Base-by-base conservation (phyloP, 1,284 basidiomycete genomes). In the Leccinum griseonigrum region DNA sequence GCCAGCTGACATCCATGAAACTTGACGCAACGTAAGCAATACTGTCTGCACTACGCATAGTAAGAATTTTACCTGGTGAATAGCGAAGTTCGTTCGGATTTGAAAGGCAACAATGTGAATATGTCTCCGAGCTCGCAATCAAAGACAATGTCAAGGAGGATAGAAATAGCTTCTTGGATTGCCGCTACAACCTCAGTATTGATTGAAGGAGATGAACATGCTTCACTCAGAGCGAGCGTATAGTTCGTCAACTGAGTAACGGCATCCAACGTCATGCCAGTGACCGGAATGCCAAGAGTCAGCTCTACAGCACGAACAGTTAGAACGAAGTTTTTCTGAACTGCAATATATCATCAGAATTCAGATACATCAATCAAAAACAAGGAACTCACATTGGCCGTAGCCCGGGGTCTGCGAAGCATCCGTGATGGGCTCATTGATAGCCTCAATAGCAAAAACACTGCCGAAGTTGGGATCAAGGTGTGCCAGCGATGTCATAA, bases 1-100 rank as follows among this genome's bases (percentile, higher is more conserved):
- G 91, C 90, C 90, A 92, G 65, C 82, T 84, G 57, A 87, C 69
- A 67, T 92, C 89, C 88, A 91, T 91, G 72, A 91, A 90, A 64
- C 89, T 92, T 51, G 4, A 11, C 1, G 7, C 3, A 6, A 22
- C n/a, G 26, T 71, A 18, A 70, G 53, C 2, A n/a, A 48, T 13
- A 32, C 43, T 46, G 6, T 16, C 10, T 50, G n/a, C 10, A 8
- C 6, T 16, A 31, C 5, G 3, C 1, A 48, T 38, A 56, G 6
- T 22, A 6, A 1, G 22, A 52, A 50, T 5, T 61, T 63, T 61
- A 74, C 74, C 8, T 87, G 3, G 87, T 84, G 3, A 80, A 73
- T 58, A 89, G 72, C 1, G 81, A 73, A 3, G 75, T 63, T 31
- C 69, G 66, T 29, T 59, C 38, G 62, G 56, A 32, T 36, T 63